phyloP scores from a whole-genome alignment of 2,329 filamentous ascomycete species.

The Aspergillus novoparasiticus region DNA sequence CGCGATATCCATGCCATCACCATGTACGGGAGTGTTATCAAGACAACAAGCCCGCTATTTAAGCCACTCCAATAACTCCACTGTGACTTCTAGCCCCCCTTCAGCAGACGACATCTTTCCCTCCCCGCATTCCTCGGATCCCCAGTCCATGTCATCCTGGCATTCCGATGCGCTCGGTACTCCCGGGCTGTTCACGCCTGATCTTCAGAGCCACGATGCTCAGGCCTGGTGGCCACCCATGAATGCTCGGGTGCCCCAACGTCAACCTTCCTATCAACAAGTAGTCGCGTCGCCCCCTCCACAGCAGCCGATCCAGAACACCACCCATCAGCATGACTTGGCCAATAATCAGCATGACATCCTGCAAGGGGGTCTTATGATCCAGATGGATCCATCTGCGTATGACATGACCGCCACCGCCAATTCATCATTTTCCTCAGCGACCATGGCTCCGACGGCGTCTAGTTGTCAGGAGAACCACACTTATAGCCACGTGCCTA shows the following conservation, averaged over 20 bases:
- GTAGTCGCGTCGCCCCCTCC: constrained; percentile 37
- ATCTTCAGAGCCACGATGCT: constrained; percentile 39
- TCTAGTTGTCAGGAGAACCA: constrained; percentile 18
- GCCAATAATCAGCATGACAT: constrained; percentile 33
- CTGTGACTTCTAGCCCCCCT: constrained; percentile 37
- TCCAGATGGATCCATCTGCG: constrained; percentile 39
- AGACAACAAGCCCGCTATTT: constrained; percentile 38
- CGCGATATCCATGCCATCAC: constrained; percentile 37
- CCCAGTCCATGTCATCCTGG: constrained; percentile 44
- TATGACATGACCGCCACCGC: constrained; percentile 34
- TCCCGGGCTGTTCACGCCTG: constrained; percentile 42
- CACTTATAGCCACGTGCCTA: constrained; percentile 21
- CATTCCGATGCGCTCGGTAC: constrained; percentile 42
- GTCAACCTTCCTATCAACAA: constrained; percentile 39
- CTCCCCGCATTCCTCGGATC: constrained; percentile 42
- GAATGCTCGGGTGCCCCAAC: constrained; percentile 36
- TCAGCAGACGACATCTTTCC: constrained; percentile 43
- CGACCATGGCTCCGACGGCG: constrained; percentile 24
- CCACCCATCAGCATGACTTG: constrained; percentile 31
- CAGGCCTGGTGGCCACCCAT: constrained; percentile 47
- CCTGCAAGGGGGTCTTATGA: constrained; percentile 44
- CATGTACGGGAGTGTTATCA: constrained; percentile 30
- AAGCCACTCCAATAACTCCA: constrained; percentile 31
- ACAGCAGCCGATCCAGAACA: constrained; percentile 34
- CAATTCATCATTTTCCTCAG: constrained; percentile 32